A percentile compares a stretch with the other conserved stretches of the same genome.
Evolutionary conservation across 257 asterid genomes (phyloP).

Genomic region (Fraxinus excelsior): DNA sequence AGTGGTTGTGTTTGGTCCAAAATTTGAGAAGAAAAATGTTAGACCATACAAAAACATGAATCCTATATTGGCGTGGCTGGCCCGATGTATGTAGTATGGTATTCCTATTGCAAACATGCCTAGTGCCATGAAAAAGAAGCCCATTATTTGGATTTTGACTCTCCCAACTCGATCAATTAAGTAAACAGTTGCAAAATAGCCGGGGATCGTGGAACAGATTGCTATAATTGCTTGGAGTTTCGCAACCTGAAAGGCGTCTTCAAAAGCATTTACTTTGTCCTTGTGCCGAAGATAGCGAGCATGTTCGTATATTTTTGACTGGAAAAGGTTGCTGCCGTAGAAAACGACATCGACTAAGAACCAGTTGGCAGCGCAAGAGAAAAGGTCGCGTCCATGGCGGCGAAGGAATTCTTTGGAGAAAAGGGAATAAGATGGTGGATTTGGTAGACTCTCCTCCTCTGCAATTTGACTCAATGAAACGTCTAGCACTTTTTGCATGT

Average conservation of each 20-base stretch:
- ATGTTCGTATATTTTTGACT: conserved; percentile 35
- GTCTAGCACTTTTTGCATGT: conserved; percentile 47
- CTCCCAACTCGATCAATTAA: conserved; percentile 59
- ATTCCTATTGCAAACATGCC: conserved; percentile 44
- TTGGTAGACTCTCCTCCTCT: conserved; percentile 25
- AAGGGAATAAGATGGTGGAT: conserved; percentile 34
- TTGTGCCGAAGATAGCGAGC: not conserved
- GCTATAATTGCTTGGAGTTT: conserved; percentile 54
- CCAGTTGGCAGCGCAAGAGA: conserved; percentile 51
- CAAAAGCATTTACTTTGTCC: conserved; percentile 27
- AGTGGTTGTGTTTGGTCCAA: conserved; percentile 65
- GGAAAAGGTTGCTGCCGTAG: conserved; percentile 56
- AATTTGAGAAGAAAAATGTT: conserved; percentile 54
- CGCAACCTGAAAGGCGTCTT: conserved; percentile 46
- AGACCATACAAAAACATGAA: conserved; percentile 51
- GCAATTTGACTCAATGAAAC: conserved; percentile 34
- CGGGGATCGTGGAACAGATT: conserved; percentile 55
- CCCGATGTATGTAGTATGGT: conserved; percentile 39
- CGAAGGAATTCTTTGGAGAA: conserved; percentile 43
- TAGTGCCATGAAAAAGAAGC: conserved; percentile 55
- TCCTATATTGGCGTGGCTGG: conserved; percentile 9
- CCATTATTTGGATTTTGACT: conserved; percentile 50
- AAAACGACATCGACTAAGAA: conserved; percentile 52
- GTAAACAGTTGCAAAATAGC: conserved; percentile 53
- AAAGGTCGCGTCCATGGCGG: conserved; percentile 59